Evolutionary conservation across 2,329 filamentous ascomycete species (phyloP).

Genomic region (Sarocladium strictum): DNA sequence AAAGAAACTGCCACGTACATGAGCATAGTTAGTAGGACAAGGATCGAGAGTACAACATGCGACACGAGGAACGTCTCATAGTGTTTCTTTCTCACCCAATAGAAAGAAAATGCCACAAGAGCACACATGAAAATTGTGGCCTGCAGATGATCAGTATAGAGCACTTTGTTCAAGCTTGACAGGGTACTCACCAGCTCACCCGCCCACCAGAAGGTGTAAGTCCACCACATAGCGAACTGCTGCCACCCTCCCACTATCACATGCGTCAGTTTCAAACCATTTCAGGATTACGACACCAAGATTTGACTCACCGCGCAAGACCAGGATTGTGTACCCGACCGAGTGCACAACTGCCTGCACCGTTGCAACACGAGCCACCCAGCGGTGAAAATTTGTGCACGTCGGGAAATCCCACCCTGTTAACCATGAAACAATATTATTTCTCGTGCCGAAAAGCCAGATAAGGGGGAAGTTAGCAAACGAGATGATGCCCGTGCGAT

Average conservation of each 20-base stretch:
- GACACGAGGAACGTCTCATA: conserved; percentile 46
- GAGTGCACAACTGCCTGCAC: conserved; percentile 59
- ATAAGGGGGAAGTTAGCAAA: conserved; percentile 58
- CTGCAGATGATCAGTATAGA: conserved; percentile 14
- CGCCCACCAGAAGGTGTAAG: conserved; percentile 42
- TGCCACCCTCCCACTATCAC: conserved; percentile 30
- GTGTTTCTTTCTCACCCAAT: conserved; percentile 43
- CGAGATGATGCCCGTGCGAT: conserved; percentile 58
- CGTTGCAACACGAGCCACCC: conserved; percentile 57
- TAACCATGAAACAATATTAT: conserved; percentile 59
- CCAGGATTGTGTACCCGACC: conserved; percentile 47
- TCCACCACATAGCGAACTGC: conserved; percentile 30
- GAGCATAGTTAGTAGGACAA: conserved; percentile 44
- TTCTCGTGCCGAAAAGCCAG: conserved; percentile 62
- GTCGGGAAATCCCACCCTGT: conserved; percentile 65
- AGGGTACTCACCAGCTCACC: conserved; percentile 35
- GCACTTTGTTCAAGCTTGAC: not conserved
- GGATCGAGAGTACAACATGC: conserved; percentile 46
- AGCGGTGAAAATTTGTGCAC: conserved; percentile 63
- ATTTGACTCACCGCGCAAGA: conserved; percentile 26
- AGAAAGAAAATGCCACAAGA: conserved; percentile 40
- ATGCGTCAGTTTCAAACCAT: not conserved
- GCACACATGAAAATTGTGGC: conserved; percentile 40
- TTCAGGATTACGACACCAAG: too few relatives aligned
- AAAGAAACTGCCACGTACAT: conserved; percentile 30